phyloP scores from a whole-genome alignment of 768 basidiomycete genomes.

The Rhodotorula toruloides region DNA sequence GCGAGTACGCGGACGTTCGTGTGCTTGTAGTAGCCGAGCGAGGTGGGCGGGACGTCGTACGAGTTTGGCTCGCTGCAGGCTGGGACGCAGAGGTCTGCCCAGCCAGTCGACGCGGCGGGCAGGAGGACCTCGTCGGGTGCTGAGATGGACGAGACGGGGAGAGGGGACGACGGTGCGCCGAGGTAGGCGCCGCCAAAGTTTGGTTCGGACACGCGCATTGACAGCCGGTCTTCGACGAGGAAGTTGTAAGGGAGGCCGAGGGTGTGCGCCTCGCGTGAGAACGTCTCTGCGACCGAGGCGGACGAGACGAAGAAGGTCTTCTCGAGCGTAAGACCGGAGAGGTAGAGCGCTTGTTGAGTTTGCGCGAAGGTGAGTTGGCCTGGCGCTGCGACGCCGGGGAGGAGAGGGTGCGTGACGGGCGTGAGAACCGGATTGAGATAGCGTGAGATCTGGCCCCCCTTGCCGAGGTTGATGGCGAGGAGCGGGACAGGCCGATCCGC shows the following conservation, averaged over 20 bases:
- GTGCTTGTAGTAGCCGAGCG: constrained; percentile 23
- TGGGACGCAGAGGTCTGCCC: constrained; percentile 29
- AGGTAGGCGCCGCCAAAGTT: constrained; percentile 32
- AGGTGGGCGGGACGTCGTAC: constrained; percentile 27
- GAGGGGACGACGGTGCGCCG: background rate
- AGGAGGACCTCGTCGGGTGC: constrained; percentile 24
- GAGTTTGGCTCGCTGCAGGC: constrained; percentile 17
- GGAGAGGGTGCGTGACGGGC: constrained; percentile 79
- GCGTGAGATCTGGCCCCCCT: constrained; percentile 35
- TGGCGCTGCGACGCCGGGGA: constrained; percentile 79
- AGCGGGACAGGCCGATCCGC: constrained; percentile 10
- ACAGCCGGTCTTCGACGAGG: constrained; percentile 30
- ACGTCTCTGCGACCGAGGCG: constrained; percentile 19
- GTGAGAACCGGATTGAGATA: constrained; percentile 67
- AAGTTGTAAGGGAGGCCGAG: constrained; percentile 39
- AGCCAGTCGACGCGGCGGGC: constrained; percentile 8
- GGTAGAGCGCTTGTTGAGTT: constrained; percentile 71
- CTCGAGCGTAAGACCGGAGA: constrained; percentile 57
- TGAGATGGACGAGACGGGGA: constrained; percentile 2
- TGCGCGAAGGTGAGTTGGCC: constrained; percentile 83
- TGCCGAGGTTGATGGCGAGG: constrained; percentile 65
- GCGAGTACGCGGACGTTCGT: constrained; percentile 38
- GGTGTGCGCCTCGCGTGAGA: constrained; percentile 19
- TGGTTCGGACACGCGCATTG: constrained; percentile 19
- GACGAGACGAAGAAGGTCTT: constrained; percentile 33